Percentiles rank a stretch among this genome's conserved stretches.
Conservation (phyloP, 805 yeast genomes). For the Metschnikowia santaceciliae region DNA sequence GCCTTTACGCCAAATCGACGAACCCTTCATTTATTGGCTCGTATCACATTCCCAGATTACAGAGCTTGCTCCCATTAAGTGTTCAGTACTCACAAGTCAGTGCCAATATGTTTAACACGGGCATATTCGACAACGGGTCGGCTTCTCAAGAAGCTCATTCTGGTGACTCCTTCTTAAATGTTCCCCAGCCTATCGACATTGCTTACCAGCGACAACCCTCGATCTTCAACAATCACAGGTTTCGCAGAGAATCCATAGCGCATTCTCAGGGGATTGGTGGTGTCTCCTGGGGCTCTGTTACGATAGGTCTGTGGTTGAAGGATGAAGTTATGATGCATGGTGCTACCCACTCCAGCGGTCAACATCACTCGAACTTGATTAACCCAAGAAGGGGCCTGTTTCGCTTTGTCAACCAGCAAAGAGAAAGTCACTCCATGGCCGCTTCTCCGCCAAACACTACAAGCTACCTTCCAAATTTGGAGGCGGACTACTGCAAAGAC, state of each 20-base stretch:
- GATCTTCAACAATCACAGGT: constrained; percentile 37
- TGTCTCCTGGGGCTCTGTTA: constrained; percentile 92
- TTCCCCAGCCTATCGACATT: constrained; percentile 44
- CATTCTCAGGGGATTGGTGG: constrained; percentile 99
- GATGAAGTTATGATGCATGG: constrained; percentile 77
- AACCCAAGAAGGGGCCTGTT: constrained; percentile 39
- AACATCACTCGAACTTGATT: constrained; percentile 22
- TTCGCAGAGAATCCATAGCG: constrained; percentile 87
- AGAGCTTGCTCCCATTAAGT: not conserved
- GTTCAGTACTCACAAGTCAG: not conserved
- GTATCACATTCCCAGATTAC: not conserved
- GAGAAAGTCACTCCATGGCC: constrained; percentile 23
- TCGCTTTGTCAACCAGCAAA: constrained; percentile 20
- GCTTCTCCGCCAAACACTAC: constrained; percentile 64
- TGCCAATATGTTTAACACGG: constrained; percentile 38
- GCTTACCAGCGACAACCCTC: constrained; percentile 40
- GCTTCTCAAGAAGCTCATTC: constrained; percentile 19
- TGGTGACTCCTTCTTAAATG: constrained; percentile 21
- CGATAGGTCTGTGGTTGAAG: constrained; percentile 92
- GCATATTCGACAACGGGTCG: constrained; percentile 34
- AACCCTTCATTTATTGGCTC: not conserved
- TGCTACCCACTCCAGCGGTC: constrained; percentile 13
- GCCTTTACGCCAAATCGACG: not conserved
- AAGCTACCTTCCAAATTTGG: constrained; percentile 85
- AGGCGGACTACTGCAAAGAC: constrained; percentile 94